Conservation (phyloP, 2,329 filamentous ascomycete genomes). For the Aspergillus tubingensis region DNA sequence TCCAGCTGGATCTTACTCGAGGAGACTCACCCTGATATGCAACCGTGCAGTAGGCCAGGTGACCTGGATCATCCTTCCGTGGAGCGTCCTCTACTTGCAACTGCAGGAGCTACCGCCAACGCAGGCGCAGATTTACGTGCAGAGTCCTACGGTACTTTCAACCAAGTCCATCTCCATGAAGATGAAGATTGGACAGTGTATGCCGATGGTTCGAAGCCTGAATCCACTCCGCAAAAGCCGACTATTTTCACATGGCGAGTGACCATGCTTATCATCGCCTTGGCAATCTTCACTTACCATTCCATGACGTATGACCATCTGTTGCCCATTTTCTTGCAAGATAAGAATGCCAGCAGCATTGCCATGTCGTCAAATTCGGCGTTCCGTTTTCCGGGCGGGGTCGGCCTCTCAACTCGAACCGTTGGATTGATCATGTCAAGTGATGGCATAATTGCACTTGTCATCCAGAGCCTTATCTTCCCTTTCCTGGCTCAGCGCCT, state of each 20-base stretch:
- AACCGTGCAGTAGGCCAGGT: conserved; percentile 51
- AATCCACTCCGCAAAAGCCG: conserved; percentile 42
- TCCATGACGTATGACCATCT: conserved; percentile 94
- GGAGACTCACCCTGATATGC: conserved; percentile 86
- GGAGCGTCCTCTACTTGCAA: conserved; percentile 73
- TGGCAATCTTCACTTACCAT: conserved; percentile 91
- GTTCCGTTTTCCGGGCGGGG: conserved; percentile 63
- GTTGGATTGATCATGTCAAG: conserved; percentile 69
- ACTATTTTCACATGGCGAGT: conserved; percentile 65
- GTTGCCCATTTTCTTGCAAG: conserved; percentile 89
- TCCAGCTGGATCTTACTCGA: conserved; percentile 79
- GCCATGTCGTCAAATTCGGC: conserved; percentile 38
- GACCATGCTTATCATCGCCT: conserved; percentile 73
- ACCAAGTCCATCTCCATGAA: conserved; percentile 56
- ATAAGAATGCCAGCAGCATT: conserved; percentile 49
- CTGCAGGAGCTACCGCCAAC: conserved; percentile 72
- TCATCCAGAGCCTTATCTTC: conserved; percentile 73
- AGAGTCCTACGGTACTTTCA: conserved; percentile 79
- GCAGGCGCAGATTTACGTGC: conserved; percentile 71
- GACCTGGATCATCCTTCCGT: conserved; percentile 50
- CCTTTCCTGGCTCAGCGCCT: conserved; percentile 64
- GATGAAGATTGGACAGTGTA: conserved; percentile 56
- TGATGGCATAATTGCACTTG: conserved; percentile 70
- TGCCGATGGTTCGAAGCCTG: conserved; percentile 47
- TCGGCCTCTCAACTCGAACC: conserved; percentile 66